These are phyloP conservation scores for Capsella rubella DNA, from an alignment of 441 rosid species.

Conservation along the genomic window DNA sequence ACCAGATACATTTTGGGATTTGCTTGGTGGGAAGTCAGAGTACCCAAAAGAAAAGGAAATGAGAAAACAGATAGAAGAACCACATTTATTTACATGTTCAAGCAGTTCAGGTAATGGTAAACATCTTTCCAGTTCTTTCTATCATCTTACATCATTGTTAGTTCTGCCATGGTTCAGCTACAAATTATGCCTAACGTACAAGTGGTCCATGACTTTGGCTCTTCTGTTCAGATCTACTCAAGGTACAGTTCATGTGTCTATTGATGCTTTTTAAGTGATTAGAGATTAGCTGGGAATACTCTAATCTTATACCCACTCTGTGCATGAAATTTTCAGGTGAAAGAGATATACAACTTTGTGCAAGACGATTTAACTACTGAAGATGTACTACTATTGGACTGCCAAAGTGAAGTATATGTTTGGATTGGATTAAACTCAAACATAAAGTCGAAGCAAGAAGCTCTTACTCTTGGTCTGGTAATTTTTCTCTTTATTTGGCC, in stretches of 20 bases:
- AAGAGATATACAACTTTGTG: constrained; percentile 80
- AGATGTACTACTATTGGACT: constrained; percentile 75
- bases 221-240: constrained; percentile 42
- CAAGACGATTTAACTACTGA: constrained; percentile 96
- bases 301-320: constrained; percentile 12
- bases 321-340: constrained; percentile 57
- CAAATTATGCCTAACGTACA: constrained; percentile 31
- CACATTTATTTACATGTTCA: constrained; percentile 61
- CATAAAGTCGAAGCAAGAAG: constrained; percentile 62
- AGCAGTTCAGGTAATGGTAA: constrained; percentile 50
- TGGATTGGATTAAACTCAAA: constrained; percentile 79
- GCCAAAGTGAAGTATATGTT: constrained; percentile 71
- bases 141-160: constrained; percentile 17
- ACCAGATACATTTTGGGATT: constrained; percentile 81
- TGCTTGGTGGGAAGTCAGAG: constrained; percentile 84
- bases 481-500: constrained; percentile 19
- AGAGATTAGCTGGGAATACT: not conserved
- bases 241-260: constrained; percentile 30
- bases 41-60: constrained; percentile 70
- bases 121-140: not conserved
- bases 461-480: constrained; percentile 74
- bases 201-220: constrained; percentile 31
- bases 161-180: constrained; percentile 28
- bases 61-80: constrained; percentile 63
- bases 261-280: constrained; percentile 14